Base-by-base conservation (phyloP, 768 basidiomycete species). In the Tulasnella sp. region DNA sequence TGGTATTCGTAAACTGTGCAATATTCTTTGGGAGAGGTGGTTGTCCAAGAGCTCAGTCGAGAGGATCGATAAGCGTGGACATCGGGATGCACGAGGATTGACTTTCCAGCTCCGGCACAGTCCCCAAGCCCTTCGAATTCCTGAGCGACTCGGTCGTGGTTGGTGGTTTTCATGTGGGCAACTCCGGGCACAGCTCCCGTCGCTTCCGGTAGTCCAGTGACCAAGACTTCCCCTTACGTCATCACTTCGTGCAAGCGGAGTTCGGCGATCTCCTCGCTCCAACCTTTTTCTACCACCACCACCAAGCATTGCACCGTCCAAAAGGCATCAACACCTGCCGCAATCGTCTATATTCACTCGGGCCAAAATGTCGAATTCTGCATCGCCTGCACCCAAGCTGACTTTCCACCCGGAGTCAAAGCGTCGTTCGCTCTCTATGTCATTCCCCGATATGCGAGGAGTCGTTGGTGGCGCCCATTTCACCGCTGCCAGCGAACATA, bases 391-490 rank as follows among this genome's bases (percentile, higher is more conserved):
- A 70, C 69, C 69, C 5, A 70, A 70, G 69, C 34, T 74, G 15
- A 74, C 73, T 9, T 74, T 58, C 17, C 52, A 74, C 73, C 73
- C 73, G 3, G 73, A 74, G 31, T 38, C 37, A n/a, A 58, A 58
- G 22, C 49, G 49, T 31, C 36, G 36, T 22, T 54, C 36, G 29
- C 37, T 74, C 31, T 54, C 54, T 11, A 42, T 58, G 52, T 37
- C 73, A 58, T 49, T 74, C 36, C 73, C 73, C 7, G 73, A 74
- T 17, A 74, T 74, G 42, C 49, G 54, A 37, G 73, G 29, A 17
- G 31, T 76, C 6, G 75, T 67, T 37, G 75, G 75, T 39, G 75
- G 75, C 19, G 75, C 75, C 29, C 75, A 68, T 69, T 76, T 76
- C 67, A 69, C 38, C 67, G 75, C 75, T 37, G 67, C 42, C 25